Conservation (phyloP, 257 asterid genomes). For the Solanum sejunctum region DNA sequence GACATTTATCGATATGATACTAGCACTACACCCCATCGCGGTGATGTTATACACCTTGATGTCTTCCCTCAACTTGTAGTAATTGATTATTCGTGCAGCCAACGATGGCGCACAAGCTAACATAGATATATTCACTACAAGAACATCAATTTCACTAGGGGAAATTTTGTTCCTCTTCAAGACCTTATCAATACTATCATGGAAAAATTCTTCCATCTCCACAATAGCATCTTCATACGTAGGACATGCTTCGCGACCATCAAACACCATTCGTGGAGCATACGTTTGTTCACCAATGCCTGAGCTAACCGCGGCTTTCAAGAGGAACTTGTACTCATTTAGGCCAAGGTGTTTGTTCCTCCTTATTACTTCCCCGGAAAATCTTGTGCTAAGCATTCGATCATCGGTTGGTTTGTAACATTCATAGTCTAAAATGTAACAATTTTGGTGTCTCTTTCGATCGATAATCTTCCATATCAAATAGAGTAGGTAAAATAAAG, state of each 20-base stretch:
- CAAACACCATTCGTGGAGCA: conserved; percentile 60
- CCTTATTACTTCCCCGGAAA: conserved; percentile 46
- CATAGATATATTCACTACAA: conserved; percentile 78
- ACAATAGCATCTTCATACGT: conserved; percentile 30
- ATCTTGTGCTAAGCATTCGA: conserved; percentile 39
- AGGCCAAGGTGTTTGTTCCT: conserved; percentile 72
- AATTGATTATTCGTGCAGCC: conserved; percentile 44
- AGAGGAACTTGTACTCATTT: conserved; percentile 56
- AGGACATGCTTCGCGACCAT: conserved; percentile 51
- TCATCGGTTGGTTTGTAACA: conserved; percentile 50
- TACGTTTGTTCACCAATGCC: conserved; percentile 93
- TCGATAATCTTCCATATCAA: conserved; percentile 13
- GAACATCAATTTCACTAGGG: conserved; percentile 54
- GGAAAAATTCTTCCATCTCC: conserved; percentile 80
- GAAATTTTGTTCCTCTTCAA: conserved; percentile 28
- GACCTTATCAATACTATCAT: conserved; percentile 27
- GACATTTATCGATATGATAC: conserved; percentile 44
- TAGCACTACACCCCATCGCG: conserved; percentile 95
- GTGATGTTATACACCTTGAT: conserved; percentile 66
- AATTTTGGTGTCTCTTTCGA: conserved; percentile 22
- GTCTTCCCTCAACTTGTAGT: conserved; percentile 45
- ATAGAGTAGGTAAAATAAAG: conserved; percentile 25
- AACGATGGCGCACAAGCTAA: conserved; percentile 47
- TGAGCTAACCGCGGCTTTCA: conserved; percentile 74
- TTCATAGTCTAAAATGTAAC: conserved; percentile 73